Base-by-base conservation (phyloP, 345 rosid genomes). In the Boechera divaricarpa region DNA sequence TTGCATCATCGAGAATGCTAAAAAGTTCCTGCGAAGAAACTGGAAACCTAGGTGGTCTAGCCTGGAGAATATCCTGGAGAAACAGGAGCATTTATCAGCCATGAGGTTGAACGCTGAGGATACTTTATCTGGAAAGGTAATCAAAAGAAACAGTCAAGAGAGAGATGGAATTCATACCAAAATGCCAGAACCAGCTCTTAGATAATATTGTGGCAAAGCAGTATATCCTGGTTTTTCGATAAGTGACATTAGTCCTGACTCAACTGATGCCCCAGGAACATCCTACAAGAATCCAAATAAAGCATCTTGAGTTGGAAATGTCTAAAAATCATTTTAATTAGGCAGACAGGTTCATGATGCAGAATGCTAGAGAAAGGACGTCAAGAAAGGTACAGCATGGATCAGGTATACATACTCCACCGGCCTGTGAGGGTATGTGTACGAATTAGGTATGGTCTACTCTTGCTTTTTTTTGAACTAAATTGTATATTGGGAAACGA, bases 1-100 rank as follows among this genome's bases (percentile, higher is more conserved):
- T 95, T 75, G 99, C 97, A 78, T 95, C 92, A 65, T 95, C 99
- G 61, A 95, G 97, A 79, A 91, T 84, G 70, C 85, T 77, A 77
- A 95, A 92, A 45, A 95, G 83, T 72, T 90, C 91, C 55, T 82
- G 79, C 5, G 99, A 95, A 54, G 96, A 80, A 70, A 90, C 74
- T 18, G 96, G 98, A 85, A 87, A 87, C 81, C 87, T 86, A 12
- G 85, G 72, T 69, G 91, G 81, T 77, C 87, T 89, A 67, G 82
- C 80, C 70, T 91, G 96, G 77, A 95, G 60, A 78, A 93, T 84
- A 75, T 93, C 99, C 99, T 93, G 84, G 70, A 82, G 77, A 76
- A 73, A 73, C 16, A 64, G 32, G 72, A 78, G 53, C 44, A 45
- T 53, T 26, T 68, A 35, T 69, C 67, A 79, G 75, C 39, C 55